phyloP scores from a whole-genome alignment of 768 basidiomycete species.

The Psilocybe tampanensis region DNA sequence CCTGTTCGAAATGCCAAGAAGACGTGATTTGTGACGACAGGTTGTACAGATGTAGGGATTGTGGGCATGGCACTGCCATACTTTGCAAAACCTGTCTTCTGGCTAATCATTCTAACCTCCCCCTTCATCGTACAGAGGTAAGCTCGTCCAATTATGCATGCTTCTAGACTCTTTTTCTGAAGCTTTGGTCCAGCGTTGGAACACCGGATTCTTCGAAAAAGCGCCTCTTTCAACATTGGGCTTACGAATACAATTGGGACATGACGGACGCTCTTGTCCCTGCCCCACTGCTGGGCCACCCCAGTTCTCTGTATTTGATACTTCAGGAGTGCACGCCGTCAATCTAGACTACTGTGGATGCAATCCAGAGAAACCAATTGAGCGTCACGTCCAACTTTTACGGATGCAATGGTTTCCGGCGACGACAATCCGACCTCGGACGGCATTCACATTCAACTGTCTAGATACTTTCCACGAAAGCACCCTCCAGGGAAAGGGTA shows the following conservation, averaged over 20 bases:
- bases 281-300: background rate
- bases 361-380: background rate
- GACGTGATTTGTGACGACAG: background rate
- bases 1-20: background rate
- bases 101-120: background rate
- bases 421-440: background rate
- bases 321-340: background rate
- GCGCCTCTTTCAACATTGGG: background rate
- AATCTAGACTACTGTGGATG: background rate
- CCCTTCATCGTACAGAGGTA: background rate
- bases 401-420: slow-evolving; percentile 12
- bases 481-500: slow-evolving; percentile 8
- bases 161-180: too few species aligned
- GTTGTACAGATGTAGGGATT: background rate
- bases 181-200: background rate
- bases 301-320: background rate
- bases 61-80: background rate
- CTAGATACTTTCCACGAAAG: slow-evolving; percentile 9
- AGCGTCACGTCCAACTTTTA: background rate
- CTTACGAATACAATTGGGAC: background rate
- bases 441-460: slow-evolving; percentile 5
- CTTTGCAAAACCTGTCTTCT: background rate
- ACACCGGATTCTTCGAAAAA: background rate
- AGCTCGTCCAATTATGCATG: background rate
- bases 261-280: background rate